A percentile compares a stretch with the other conserved stretches of the same genome.
Evolutionary conservation across 2,329 filamentous ascomycete genomes (phyloP).

Genomic region (Aspergillus chevalieri): DNA sequence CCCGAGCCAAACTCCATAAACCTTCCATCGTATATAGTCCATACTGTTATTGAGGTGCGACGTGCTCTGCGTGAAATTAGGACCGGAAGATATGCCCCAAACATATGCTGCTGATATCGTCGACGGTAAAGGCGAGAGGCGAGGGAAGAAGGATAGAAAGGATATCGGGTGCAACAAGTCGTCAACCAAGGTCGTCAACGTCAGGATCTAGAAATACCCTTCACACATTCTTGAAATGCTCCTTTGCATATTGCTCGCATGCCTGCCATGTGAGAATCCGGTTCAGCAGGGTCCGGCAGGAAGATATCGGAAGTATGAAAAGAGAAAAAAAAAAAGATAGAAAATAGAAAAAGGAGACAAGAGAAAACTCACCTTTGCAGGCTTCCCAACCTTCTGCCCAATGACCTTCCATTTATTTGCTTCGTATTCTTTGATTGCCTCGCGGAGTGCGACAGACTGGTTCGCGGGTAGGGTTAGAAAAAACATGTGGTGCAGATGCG

Average conservation of each 20-base stretch:
- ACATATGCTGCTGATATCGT: neutral
- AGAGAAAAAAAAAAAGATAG: neutral
- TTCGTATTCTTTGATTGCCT: conserved; percentile 97
- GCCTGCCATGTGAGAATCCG: conserved; percentile 45
- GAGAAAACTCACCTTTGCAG: conserved; percentile 65
- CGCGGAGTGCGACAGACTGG: conserved; percentile 56
- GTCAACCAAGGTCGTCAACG: conserved; percentile 23
- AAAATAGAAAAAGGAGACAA: too few relatives aligned
- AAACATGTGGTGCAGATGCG: conserved; percentile 1
- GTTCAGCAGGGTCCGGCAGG: conserved; percentile 11
- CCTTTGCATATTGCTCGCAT: conserved; percentile 90
- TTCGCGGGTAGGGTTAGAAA: neutral
- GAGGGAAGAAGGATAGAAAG: conserved; percentile 15
- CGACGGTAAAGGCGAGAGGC: neutral
- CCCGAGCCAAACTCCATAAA: neutral
- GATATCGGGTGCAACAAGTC: conserved; percentile 8
- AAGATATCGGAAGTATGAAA: conserved; percentile 3
- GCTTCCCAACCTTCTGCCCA: conserved; percentile 93
- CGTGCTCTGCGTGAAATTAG: neutral
- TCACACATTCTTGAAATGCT: conserved; percentile 63
- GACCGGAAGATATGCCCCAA: neutral
- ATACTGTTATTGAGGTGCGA: neutral
- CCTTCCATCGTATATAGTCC: neutral
- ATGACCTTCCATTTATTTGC: conserved; percentile 98
- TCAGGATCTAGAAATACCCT: conserved; percentile 17